Conservation (phyloP, 495 filamentous ascomycete species). For the Tuber melanosporum region DNA sequence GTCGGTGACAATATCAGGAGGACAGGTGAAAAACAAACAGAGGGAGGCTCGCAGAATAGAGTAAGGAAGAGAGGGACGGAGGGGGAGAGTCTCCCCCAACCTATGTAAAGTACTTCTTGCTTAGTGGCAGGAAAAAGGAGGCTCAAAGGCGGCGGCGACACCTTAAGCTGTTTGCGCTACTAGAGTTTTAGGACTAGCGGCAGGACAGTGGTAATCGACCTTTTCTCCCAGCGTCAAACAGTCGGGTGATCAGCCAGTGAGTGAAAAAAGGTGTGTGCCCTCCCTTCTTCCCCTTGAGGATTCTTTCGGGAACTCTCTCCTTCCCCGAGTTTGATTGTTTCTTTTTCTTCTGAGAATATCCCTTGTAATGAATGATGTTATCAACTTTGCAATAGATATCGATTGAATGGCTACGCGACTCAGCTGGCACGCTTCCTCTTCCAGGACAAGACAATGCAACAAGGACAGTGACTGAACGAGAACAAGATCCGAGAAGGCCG, state of each 20-base stretch:
- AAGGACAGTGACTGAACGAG: constrained; percentile 5
- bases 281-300: constrained; percentile 11
- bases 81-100: constrained; percentile 34
- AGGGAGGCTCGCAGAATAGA: constrained; percentile 21
- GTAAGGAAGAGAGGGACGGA: constrained; percentile 23
- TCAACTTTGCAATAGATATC: constrained; percentile 7
- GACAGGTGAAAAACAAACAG: constrained; percentile 23
- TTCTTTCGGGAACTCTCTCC: constrained; percentile 15
- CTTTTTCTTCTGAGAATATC: constrained; percentile 14
- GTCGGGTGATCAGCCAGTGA: constrained; percentile 36
- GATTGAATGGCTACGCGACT: constrained; percentile 21
- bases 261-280: constrained; percentile 36
- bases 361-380: constrained; percentile 11
- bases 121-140: constrained; percentile 35
- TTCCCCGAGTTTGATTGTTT: constrained; percentile 4
- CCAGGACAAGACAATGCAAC: constrained; percentile 27
- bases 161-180: constrained; percentile 34
- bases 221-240: constrained; percentile 19
- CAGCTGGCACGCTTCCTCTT: neutral
- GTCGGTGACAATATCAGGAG: constrained; percentile 8
- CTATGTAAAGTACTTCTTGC: constrained; percentile 31
- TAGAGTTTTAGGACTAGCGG: constrained; percentile 36
- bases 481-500: constrained; percentile 14
- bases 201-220: constrained; percentile 33
- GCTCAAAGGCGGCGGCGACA: constrained; percentile 36